Base-by-base conservation (phyloP, 179 eudicot species). In the Drosera spatulata region DNA sequence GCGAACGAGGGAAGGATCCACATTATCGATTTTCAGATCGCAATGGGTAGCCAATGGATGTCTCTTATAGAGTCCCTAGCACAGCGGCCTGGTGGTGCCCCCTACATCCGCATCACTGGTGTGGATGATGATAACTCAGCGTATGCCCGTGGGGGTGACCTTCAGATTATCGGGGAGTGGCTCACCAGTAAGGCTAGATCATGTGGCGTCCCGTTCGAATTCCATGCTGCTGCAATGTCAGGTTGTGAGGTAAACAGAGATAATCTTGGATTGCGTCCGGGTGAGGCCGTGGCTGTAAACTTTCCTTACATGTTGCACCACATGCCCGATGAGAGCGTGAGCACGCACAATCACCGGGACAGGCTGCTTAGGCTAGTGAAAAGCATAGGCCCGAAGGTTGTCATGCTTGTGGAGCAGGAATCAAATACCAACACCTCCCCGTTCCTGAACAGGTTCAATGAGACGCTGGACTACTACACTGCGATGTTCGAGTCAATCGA, bases 261-360 rank as follows among this genome's bases (percentile, higher is more conserved):
- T 15, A 76, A 71, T 63, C 80, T 86, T 22, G 41, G 58, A 14
- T 50, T 82, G 7, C 59, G 45, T 15, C 75, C 60, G 0, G 96
- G 86, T 6, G 96, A 88, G 63, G 90, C 87, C 1, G 15, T 88
- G 71, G 90, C 84, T 1, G 94, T 88, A 43, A 85, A 81, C 40
- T 88, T 88, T 41, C 87, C 96, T 2, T 86, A 65, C 64, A 69
- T 81, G 78, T 53, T 88, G 62, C 96, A 85, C 64, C 94, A 88
- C 77, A 81, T 88, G 84, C 90, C 94, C 1, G 96, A 88, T 15
- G 94, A 85, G 71, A 85, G 96, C 10, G 96, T 88, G 62, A 86
- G 73, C 75, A 85, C 90, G 2, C 43, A 46, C 14, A 88, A 88
- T 50, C 96, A 85, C 45, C 75, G 96, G 15, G 94, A 88, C 72